A percentile compares a stretch with the other conserved stretches of the same genome.
Conservation (phyloP, 108 stramenopile species). For the Skeletonema potamos region DNA sequence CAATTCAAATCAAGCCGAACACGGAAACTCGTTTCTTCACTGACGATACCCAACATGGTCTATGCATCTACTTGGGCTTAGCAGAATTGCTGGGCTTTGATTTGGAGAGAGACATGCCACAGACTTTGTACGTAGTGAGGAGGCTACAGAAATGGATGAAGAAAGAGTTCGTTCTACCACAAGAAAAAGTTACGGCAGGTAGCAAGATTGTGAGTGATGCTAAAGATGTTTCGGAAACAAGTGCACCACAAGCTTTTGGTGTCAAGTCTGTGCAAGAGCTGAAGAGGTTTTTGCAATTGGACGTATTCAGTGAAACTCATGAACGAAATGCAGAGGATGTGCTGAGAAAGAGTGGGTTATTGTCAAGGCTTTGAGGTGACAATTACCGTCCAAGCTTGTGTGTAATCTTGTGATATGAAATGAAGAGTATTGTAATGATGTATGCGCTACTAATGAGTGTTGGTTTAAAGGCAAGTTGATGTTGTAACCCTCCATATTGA, state of each 20-base stretch:
- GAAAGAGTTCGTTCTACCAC: conserved; percentile 50
- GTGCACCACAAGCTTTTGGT: conserved; percentile 51
- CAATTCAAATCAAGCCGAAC: conserved; percentile 44
- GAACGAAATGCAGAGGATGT: conserved; percentile 24
- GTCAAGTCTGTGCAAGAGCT: conserved; percentile 33
- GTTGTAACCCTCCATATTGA: neutral
- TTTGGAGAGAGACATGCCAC: conserved; percentile 47
- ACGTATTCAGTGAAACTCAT: conserved; percentile 39
- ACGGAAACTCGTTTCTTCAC: conserved; percentile 43
- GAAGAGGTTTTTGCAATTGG: conserved; percentile 39
- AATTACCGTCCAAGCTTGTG: neutral
- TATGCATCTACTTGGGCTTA: conserved; percentile 47
- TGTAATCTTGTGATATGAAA: neutral
- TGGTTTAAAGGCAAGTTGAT: neutral
- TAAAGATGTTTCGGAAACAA: conserved; percentile 41
- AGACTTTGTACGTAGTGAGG: conserved; percentile 45
- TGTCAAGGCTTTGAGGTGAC: conserved; percentile 33
- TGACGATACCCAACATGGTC: conserved; percentile 48
- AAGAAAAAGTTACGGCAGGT: neutral
- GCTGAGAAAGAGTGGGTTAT: conserved; percentile 34
- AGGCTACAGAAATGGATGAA: conserved; percentile 51
- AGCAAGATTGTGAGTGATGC: conserved; percentile 35
- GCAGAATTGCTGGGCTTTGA: conserved; percentile 48
- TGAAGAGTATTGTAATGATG: neutral
- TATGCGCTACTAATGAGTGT: neutral